Evolutionary conservation across 805 yeast genomes (phyloP).

Genomic region (Debaryomyces maramus): DNA sequence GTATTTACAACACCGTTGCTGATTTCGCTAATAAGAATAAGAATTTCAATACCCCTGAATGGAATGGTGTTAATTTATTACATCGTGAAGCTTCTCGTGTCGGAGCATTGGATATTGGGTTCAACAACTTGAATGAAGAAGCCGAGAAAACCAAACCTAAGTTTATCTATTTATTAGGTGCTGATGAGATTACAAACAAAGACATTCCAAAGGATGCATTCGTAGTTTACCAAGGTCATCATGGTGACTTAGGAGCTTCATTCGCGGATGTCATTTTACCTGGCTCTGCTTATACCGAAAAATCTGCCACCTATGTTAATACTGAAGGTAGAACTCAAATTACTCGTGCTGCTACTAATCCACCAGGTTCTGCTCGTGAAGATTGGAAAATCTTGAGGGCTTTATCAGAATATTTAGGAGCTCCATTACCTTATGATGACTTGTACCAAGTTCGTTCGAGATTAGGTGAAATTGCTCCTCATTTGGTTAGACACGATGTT

Average conservation of each 20-base stretch:
- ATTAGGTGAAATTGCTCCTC: constrained; percentile 77
- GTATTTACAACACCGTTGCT: constrained; percentile 59
- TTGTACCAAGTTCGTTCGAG: constrained; percentile 64
- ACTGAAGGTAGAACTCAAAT: constrained; percentile 88
- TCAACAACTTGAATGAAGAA: constrained; percentile 52
- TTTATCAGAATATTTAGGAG: constrained; percentile 71
- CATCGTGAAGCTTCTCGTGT: constrained; percentile 88
- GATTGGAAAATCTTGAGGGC: constrained; percentile 90
- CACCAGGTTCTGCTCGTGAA: constrained; percentile 88
- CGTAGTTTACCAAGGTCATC: constrained; percentile 89
- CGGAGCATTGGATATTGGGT: constrained; percentile 85
- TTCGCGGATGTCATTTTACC: constrained; percentile 86
- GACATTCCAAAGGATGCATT: constrained; percentile 83
- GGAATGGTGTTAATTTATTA: constrained; percentile 80
- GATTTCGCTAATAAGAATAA: constrained; percentile 55
- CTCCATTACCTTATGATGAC: constrained; percentile 75
- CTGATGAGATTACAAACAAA: constrained; percentile 70
- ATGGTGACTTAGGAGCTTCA: constrained; percentile 87
- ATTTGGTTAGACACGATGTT: constrained; percentile 70
- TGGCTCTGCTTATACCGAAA: constrained; percentile 87
- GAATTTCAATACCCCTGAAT: constrained; percentile 65
- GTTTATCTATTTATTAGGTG: constrained; percentile 77
- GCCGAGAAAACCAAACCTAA: constrained; percentile 57
- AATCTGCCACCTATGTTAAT: constrained; percentile 79
- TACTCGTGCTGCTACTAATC: constrained; percentile 82